These are phyloP conservation scores for Firmiana major DNA, from an alignment of 345 rosid genomes.

Conservation along the genomic window DNA sequence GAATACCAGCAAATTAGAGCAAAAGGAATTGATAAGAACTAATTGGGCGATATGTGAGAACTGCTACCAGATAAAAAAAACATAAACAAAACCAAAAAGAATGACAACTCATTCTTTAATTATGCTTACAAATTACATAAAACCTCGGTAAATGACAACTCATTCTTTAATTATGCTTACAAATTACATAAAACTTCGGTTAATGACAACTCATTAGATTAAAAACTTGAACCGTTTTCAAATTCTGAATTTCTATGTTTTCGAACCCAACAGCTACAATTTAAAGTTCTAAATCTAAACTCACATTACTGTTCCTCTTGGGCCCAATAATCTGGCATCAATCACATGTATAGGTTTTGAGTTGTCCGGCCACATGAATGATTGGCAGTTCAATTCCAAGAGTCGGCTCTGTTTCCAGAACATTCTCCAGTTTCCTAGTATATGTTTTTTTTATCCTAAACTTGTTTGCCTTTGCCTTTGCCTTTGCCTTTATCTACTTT, in stretches of 20 bases:
- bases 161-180: too few species aligned
- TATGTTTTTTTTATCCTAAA: background rate
- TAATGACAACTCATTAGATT: background rate
- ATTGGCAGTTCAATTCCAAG: background rate
- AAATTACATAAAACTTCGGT: background rate
- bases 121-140: background rate
- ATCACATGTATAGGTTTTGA: background rate
- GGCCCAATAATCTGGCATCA: background rate
- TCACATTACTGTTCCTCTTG: background rate
- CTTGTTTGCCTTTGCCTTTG: background rate
- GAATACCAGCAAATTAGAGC: too few species aligned
- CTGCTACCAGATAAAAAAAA: too few species aligned
- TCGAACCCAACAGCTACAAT: background rate
- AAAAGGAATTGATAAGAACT: too few species aligned
- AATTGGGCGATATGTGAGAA: too few species aligned
- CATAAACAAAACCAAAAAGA: too few species aligned
- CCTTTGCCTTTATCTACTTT: background rate
- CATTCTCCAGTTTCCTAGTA: background rate
- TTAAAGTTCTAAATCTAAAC: too few species aligned
- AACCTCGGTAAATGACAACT: background rate
- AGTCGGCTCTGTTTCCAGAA: background rate
- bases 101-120: background rate
- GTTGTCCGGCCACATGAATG: background rate
- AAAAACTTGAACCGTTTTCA: background rate
- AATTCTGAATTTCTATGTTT: background rate